Base-by-base conservation (phyloP, 83 land plant species). In the Thuja plicata region DNA sequence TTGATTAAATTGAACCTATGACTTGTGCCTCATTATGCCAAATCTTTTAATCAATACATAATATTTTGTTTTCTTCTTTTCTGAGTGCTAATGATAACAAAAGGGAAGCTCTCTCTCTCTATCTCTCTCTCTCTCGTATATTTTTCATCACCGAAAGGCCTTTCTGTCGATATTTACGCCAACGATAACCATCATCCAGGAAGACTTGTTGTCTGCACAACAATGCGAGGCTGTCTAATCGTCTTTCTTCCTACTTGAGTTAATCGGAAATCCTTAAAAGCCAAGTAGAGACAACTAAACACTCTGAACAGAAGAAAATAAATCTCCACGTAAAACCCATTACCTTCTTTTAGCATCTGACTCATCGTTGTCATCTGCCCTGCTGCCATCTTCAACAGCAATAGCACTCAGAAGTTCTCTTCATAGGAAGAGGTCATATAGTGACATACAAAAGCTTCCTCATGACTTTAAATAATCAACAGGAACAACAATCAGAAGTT, bases 141-240 rank as follows among this genome's bases (percentile, higher is more conserved):
- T 96, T 96, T 11, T 96, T 96, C 89, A 94, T 95, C 15, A 95
- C 96, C 43, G 94, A 41, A 41, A 41, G 43, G 43, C 43, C 94
- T 89, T 95, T 95, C 91, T 95, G 95, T 37, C 96, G 95, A 90
- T 95, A 95, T 73, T 95, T 95, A 54, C 96, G 94, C 96, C 96
- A 95, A 73, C 95, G 93, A 80, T 92, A 95, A 16, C 96, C 96
- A 89, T 95, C 96, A 91, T 96, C 97, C 86, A 95, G 88, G 88
- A 96, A 91, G 88, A 84, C 97, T 96, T 8, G 95, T 94, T 70
- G 97, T 96, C 89, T 96, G 97, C 80, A 96, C 95, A 87, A 95
- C 90, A 43, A 96, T 92, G 78, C 91, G 91, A 30, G 97, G 94
- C 85, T 96, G 96, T 73, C 94, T 87, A 16, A 92, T 88, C 40